Evolutionary conservation across 441 rosid genomes (phyloP), one percentile per base, ranked within the genome.

Genomic region (Erysimum pusillum): DNA sequence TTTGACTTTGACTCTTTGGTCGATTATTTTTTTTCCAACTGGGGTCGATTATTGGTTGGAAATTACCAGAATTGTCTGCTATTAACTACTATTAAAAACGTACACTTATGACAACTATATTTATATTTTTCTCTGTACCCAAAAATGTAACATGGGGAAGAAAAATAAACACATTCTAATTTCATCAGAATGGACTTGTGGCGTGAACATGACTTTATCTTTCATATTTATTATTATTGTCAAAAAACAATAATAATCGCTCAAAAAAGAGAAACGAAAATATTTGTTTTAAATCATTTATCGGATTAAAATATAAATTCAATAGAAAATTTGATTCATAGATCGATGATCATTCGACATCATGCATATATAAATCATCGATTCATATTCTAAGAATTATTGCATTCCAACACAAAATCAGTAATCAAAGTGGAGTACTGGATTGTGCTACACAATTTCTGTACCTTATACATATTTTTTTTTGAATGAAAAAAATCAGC

Each of bases 21-120:
- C 12, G 58, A 44, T 53, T 69, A n/a, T 53, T 20, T 35, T 53
- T 62, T 42, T 63, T 63, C 52, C 75, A 35, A 61, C 49, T 76
- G 31, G 75, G 79, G 66, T 45, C 59, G 5, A 69, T 54, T 35
- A 67, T 51, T 69, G 69, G 80, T 69, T 69, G 80, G 80, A 64
- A 58, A 35, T 53, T 11, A 76, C 80, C 80, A 62, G 66, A 76
- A 69, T 15, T 61, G 49, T 76, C 48, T 53, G 13, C 28, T 49
- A 49, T 11, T 38, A 38, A 70, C 34, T 42, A 70, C 34, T 42
- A 41, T 10, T 54, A 4, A 65, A 35, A 42, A 62, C 42, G 51
- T 62, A 25, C 15, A 25, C 28, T 39, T 39, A 59, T 32, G 11
- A 28, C 69, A 68, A 41, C 38, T 67, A 58, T 49, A 34, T 45